These are phyloP conservation scores for Panaeolus papilionaceus DNA, from an alignment of 768 basidiomycete genomes.

Conservation along the genomic window DNA sequence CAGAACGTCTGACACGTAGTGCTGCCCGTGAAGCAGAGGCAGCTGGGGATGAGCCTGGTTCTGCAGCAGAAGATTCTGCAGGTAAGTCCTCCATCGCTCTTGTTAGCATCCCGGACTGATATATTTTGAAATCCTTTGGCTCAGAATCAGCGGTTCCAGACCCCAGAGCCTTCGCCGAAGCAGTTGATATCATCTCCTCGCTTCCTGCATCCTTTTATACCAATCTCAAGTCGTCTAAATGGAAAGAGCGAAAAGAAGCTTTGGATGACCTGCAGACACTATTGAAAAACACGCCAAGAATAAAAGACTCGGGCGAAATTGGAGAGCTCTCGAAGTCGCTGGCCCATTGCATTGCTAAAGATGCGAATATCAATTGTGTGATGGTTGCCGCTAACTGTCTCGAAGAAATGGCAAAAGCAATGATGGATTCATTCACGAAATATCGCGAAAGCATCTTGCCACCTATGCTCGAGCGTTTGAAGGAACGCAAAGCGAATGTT, in stretches of 20 bases:
- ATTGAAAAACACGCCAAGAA: conserved; percentile 71
- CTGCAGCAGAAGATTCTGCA: conserved; percentile 48
- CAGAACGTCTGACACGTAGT: conserved; percentile 77
- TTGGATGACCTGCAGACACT: conserved; percentile 82
- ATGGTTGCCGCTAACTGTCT: conserved; percentile 85
- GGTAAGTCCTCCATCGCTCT: conserved; percentile 41
- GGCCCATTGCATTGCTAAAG: conserved; percentile 80
- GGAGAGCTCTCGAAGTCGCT: conserved; percentile 78
- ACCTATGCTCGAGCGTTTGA: conserved; percentile 85
- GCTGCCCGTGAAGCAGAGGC: conserved; percentile 76
- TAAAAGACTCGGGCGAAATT: conserved; percentile 82
- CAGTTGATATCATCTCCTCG: conserved; percentile 77
- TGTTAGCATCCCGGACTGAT: conserved; percentile 19
- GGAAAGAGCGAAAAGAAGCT: conserved; percentile 96
- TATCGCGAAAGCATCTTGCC: conserved; percentile 76
- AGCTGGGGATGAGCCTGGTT: conserved; percentile 43
- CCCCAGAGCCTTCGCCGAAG: conserved; percentile 81
- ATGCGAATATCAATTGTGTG: conserved; percentile 96
- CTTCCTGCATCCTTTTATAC: conserved; percentile 79
- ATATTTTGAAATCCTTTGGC: conserved; percentile 19
- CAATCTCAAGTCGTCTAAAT: conserved; percentile 87
- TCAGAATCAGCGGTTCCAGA: conserved; percentile 66
- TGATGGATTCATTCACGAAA: conserved; percentile 76
- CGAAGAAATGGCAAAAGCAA: conserved; percentile 84
- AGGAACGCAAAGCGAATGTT: conserved; percentile 92